Conservation (phyloP, 2,329 filamentous ascomycete genomes). For the Venturia pyrina region DNA sequence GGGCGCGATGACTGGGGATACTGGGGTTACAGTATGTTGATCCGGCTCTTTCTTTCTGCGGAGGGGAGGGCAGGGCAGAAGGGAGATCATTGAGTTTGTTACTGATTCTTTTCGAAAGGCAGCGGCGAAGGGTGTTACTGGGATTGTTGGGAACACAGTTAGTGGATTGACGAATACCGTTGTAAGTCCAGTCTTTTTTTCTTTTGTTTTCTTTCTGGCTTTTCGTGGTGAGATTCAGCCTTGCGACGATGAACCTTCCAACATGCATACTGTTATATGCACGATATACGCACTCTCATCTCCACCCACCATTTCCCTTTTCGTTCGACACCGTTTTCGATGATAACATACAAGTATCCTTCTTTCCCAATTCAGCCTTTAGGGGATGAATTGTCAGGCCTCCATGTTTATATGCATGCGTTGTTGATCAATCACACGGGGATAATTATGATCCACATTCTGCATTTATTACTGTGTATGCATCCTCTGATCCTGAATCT, state of each 20-base stretch:
- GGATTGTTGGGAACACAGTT: constrained; percentile 8
- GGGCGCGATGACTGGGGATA: not conserved
- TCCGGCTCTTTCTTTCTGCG: not conserved
- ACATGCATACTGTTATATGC: too few relatives aligned
- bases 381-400: too few relatives aligned
- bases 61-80: not conserved
- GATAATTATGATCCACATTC: too few relatives aligned
- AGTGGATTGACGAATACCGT: constrained; percentile 9
- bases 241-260: not conserved
- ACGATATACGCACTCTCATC: too few relatives aligned
- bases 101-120: not conserved
- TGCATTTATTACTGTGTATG: too few relatives aligned
- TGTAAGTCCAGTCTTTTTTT: not conserved
- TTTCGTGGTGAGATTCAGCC: not conserved
- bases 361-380: not conserved
- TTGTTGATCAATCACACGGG: too few relatives aligned
- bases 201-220: not conserved
- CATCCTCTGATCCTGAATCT: too few relatives aligned
- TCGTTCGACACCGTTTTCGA: not conserved
- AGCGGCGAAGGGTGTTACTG: constrained; percentile 8
- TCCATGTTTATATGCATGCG: too few relatives aligned
- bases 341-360: too few relatives aligned
- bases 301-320: not conserved
- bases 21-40: constrained; percentile 3
- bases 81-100: too few relatives aligned